Percentiles rank a stretch among this genome's conserved stretches.
Evolutionary conservation across 768 basidiomycete species (phyloP).

Genomic region (Termitomyces heimii): DNA sequence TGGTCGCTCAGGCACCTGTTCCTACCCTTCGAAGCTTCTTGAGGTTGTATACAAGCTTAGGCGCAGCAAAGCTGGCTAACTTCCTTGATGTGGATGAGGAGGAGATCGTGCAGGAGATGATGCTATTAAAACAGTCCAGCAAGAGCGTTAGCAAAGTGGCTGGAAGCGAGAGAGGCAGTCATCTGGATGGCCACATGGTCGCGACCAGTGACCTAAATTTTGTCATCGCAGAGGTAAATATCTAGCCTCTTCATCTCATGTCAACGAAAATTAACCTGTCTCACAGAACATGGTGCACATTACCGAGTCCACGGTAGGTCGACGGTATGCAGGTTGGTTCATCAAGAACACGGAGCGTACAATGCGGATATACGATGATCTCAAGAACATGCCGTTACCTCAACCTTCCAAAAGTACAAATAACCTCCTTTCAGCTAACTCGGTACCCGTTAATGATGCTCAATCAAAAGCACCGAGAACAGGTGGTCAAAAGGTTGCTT

Average conservation of each 20-base stretch:
- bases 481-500: slow-evolving; percentile 55
- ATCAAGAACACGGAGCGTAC: slow-evolving; percentile 94
- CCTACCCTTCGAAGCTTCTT: slow-evolving; percentile 88
- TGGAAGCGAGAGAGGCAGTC: slow-evolving; percentile 44
- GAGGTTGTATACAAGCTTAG: slow-evolving; percentile 92
- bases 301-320: slow-evolving; percentile 87
- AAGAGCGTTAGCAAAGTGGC: slow-evolving; percentile 67
- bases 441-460: slow-evolving; percentile 19
- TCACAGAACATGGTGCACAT: slow-evolving; percentile 93
- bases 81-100: slow-evolving; percentile 93
- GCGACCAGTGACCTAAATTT: slow-evolving; percentile 94
- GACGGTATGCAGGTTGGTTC: slow-evolving; percentile 96
- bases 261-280: not conserved
- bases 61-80: slow-evolving; percentile 84
- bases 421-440: slow-evolving; percentile 16
- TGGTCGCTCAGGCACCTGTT: slow-evolving; percentile 67
- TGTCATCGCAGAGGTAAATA: slow-evolving; percentile 81
- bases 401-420: slow-evolving; percentile 22
- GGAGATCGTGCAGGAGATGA: slow-evolving; percentile 92
- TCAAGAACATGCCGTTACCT: slow-evolving; percentile 50
- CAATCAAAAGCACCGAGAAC: slow-evolving; percentile 26
- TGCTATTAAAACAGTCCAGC: slow-evolving; percentile 90
- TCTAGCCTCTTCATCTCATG: not conserved
- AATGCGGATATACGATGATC: slow-evolving; percentile 78
- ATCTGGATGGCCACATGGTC: slow-evolving; percentile 83